phyloP scores from a whole-genome alignment of 2,329 filamentous ascomycete species.

The Alternaria sp. region DNA sequence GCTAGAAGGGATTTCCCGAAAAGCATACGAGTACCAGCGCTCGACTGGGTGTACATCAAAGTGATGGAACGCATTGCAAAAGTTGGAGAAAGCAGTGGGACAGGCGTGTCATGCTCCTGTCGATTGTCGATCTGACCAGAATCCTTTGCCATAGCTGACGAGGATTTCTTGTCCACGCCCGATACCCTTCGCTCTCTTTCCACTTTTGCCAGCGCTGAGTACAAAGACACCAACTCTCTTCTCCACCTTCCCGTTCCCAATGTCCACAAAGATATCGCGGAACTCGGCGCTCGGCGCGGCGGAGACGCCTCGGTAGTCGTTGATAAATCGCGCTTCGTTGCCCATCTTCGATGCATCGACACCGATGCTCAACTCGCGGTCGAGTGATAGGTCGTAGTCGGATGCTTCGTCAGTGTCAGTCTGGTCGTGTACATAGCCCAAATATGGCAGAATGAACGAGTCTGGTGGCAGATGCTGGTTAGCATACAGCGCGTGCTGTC shows the following conservation, averaged over 20 bases:
- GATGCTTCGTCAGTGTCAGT: conserved; percentile 54
- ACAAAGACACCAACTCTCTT: conserved; percentile 62
- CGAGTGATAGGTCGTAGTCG: conserved; percentile 62
- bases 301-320: conserved; percentile 62
- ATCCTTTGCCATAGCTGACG: conserved; percentile 64
- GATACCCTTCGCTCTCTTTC: conserved; percentile 58
- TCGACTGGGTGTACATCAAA: not conserved
- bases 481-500: conserved; percentile 61
- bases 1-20: not conserved
- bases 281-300: conserved; percentile 56
- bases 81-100: not conserved
- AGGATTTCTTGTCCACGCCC: conserved; percentile 60
- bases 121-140: conserved; percentile 54
- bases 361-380: conserved; percentile 58
- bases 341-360: conserved; percentile 60
- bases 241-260: conserved; percentile 53
- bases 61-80: not conserved
- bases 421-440: conserved; percentile 59
- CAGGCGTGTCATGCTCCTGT: conserved; percentile 15
- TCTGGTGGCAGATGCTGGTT: conserved; percentile 55
- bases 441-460: conserved; percentile 60
- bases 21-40: not conserved
- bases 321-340: conserved; percentile 63
- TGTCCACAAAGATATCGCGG: conserved; percentile 52
- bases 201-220: conserved; percentile 58